A percentile compares a stretch with the other conserved stretches of the same genome.
Conservation (phyloP, 2,329 filamentous ascomycete genomes). For the Fusarium miscanthi region DNA sequence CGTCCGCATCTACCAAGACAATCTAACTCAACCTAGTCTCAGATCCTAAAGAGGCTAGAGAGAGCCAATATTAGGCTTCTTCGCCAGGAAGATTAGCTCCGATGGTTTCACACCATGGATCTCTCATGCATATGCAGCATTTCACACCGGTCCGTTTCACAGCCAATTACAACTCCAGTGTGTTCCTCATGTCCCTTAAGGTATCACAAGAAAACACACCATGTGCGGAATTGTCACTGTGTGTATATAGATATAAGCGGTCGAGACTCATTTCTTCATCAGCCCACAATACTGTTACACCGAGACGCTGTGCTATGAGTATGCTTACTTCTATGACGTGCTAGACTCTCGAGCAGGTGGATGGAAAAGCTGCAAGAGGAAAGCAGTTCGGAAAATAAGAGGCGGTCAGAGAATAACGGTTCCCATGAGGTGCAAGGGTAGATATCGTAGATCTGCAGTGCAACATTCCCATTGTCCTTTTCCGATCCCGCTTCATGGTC, state of each 20-base stretch:
- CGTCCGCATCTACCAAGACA: background rate
- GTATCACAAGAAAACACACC: background rate
- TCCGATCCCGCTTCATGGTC: conserved; percentile 6
- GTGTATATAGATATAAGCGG: background rate
- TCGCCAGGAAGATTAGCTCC: conserved; percentile 25
- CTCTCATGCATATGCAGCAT: conserved; percentile 5
- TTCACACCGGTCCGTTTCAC: conserved; percentile 14
- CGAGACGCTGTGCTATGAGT: background rate
- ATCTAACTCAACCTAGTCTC: background rate
- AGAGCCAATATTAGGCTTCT: background rate
- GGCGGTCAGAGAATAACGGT: background rate
- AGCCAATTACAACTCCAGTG: background rate
- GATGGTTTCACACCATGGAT: background rate
- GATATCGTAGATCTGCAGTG: conserved; percentile 12
- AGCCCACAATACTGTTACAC: conserved; percentile 8
- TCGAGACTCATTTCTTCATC: background rate
- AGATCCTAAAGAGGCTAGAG: background rate
- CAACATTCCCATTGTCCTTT: conserved; percentile 8
- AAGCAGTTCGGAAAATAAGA: background rate
- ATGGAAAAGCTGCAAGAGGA: background rate
- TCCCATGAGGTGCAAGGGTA: background rate
- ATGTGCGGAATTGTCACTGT: background rate
- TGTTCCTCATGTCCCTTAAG: background rate
- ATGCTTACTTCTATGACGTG: conserved; percentile 34
- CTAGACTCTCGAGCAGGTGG: background rate